A percentile compares a stretch with the other conserved stretches of the same genome.
Evolutionary conservation across 225 moss, liverwort and hornwort species (phyloP).

Genomic region (Physcomitrium patens): DNA sequence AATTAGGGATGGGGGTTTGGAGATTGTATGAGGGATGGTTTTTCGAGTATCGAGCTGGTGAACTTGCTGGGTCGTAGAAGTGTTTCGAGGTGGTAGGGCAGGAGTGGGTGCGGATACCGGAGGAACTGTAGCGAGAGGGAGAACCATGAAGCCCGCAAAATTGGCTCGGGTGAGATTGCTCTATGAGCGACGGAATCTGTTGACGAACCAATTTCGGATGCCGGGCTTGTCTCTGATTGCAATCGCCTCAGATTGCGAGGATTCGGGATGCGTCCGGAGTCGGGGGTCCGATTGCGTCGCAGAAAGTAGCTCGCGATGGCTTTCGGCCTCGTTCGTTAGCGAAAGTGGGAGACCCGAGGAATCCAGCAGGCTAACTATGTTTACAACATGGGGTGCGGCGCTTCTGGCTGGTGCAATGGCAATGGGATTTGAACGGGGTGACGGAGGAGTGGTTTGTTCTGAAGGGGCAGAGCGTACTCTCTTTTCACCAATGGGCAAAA

Average conservation of each 20-base stretch:
- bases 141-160: slow-evolving; percentile 33
- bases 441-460: slow-evolving; percentile 18
- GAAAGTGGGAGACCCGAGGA: slow-evolving; percentile 16
- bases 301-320: slow-evolving; percentile 24
- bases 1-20: no score
- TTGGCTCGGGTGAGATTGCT: slow-evolving; percentile 30
- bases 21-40: background rate
- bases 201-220: background rate
- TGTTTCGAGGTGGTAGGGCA: background rate
- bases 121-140: background rate
- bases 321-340: slow-evolving; percentile 18
- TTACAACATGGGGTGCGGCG: slow-evolving; percentile 35
- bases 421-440: slow-evolving; percentile 30
- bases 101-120: background rate
- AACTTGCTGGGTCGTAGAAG: slow-evolving; percentile 1
- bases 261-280: slow-evolving; percentile 1
- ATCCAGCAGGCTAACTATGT: slow-evolving; percentile 2
- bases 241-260: background rate
- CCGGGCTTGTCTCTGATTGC: background rate
- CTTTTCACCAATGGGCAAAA: slow-evolving; percentile 63
- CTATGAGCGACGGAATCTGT: slow-evolving; percentile 9
- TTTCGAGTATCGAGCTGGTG: background rate
- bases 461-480: slow-evolving; percentile 37
- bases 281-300: background rate
- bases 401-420: slow-evolving; percentile 37